These are phyloP conservation scores for Peronosclerospora sorghi DNA, from an alignment of 352 stramenopile species.

Conservation along the genomic window DNA sequence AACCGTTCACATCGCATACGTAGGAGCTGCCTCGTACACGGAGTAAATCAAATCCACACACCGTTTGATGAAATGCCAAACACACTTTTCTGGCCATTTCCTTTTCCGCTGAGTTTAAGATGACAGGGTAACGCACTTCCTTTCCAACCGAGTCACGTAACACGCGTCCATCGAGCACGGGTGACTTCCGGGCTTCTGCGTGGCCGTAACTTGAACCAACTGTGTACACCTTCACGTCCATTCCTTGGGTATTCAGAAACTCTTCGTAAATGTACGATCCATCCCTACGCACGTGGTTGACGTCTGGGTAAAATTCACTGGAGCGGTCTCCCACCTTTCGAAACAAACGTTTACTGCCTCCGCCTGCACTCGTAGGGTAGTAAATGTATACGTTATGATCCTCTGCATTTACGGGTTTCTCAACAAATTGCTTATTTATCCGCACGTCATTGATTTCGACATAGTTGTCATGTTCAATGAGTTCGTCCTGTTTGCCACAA, in stretches of 20 bases:
- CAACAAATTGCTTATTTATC: constrained; percentile 99
- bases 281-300: constrained; percentile 93
- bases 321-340: constrained; percentile 93
- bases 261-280: constrained; percentile 95
- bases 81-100: constrained; percentile 93
- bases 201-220: constrained; percentile 98
- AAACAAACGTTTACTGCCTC: constrained; percentile 98
- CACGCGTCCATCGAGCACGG: constrained; percentile 93
- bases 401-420: constrained; percentile 98
- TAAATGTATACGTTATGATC: constrained; percentile 99
- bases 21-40: constrained; percentile 88
- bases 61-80: constrained; percentile 95
- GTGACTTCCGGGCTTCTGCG: constrained; percentile 97
- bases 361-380: constrained; percentile 94
- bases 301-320: constrained; percentile 94
- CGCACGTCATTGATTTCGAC: constrained; percentile 89
- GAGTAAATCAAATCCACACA: constrained; percentile 99
- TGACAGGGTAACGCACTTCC: constrained; percentile 98
- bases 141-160: constrained; percentile 94
- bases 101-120: constrained; percentile 97
- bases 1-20: constrained; percentile 99
- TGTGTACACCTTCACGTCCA: constrained; percentile 99
- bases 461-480: constrained; percentile 77
- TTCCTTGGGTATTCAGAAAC: constrained; percentile 99
- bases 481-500: constrained; percentile 37